phyloP scores from a whole-genome alignment of 1,139 yeast species.

The Hanseniaspora sp. region DNA sequence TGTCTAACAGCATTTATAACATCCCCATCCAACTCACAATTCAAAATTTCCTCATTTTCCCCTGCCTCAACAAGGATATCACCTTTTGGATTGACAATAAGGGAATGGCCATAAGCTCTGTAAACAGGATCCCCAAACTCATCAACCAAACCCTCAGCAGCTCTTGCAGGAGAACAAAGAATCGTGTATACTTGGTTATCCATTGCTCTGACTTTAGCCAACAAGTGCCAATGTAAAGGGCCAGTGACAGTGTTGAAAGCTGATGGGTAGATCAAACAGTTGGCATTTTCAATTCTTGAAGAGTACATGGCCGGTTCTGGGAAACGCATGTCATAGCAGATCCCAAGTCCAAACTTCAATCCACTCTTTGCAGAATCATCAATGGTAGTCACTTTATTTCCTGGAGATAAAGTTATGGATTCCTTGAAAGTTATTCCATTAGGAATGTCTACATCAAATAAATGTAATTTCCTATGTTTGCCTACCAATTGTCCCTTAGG shows the following conservation, averaged over 20 bases:
- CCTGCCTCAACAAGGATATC: conserved; percentile 71
- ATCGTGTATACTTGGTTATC: conserved; percentile 77
- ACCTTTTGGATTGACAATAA: conserved; percentile 82
- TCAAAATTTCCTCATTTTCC: conserved; percentile 68
- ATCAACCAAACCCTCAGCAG: conserved; percentile 33
- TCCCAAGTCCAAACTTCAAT: conserved; percentile 59
- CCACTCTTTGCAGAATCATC: conserved; percentile 23
- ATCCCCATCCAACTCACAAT: conserved; percentile 65
- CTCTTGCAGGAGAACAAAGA: conserved; percentile 83
- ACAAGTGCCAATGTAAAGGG: conserved; percentile 83
- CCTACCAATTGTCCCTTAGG: conserved; percentile 66
- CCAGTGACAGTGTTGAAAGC: conserved; percentile 95
- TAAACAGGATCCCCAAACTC: conserved; percentile 39
- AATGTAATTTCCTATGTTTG: conserved; percentile 77
- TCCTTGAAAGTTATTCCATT: conserved; percentile 80
- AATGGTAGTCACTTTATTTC: conserved; percentile 68
- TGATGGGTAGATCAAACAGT: conserved; percentile 89
- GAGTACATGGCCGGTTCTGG: conserved; percentile 81
- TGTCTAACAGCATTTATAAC: conserved; percentile 50
- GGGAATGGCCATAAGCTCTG: conserved; percentile 88
- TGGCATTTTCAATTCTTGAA: conserved; percentile 56
- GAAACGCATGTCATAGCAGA: conserved; percentile 85
- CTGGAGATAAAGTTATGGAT: conserved; percentile 62
- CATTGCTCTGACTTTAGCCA: conserved; percentile 77
- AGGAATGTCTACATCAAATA: conserved; percentile 87